These are phyloP conservation scores for Cardamine chenopodiifolia DNA, from an alignment of 345 rosid genomes.

Conservation along the genomic window DNA sequence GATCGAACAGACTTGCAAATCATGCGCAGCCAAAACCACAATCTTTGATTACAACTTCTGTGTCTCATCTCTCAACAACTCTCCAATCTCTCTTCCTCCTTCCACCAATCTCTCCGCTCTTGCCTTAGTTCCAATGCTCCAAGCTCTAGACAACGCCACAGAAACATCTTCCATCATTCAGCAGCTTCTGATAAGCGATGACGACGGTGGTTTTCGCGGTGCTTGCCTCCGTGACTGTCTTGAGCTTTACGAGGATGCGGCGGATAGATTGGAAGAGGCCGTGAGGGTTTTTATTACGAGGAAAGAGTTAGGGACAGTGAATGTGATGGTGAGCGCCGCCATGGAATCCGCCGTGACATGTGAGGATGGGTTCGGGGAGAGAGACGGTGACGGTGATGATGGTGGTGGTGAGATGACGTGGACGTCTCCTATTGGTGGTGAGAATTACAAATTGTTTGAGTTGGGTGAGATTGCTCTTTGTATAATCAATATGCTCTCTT, in stretches of 20 bases:
- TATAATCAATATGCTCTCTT: conserved; percentile 45
- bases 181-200: conserved; percentile 33
- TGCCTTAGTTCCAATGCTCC: conserved; percentile 56
- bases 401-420: conserved; percentile 31
- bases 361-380: conserved; percentile 57
- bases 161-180: conserved; percentile 48
- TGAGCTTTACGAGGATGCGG: conserved; percentile 49
- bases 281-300: conserved; percentile 48
- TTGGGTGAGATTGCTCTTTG: conserved; percentile 59
- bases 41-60: conserved; percentile 51
- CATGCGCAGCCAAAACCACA: conserved; percentile 46
- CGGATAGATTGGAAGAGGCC: conserved; percentile 46
- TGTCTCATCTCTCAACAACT: conserved; percentile 44
- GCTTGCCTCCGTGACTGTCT: conserved; percentile 56
- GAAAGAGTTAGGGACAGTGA: conserved; percentile 43
- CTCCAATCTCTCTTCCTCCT: conserved; percentile 51
- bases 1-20: conserved; percentile 50
- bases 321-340: conserved; percentile 51
- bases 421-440: conserved; percentile 50
- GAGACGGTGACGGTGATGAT: conserved; percentile 37
- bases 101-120: conserved; percentile 56
- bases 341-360: conserved; percentile 57
- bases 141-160: conserved; percentile 61
- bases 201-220: conserved; percentile 35
- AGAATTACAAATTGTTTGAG: conserved; percentile 54